Percentiles rank a stretch among this genome's conserved stretches.
phyloP scores from a whole-genome alignment of 2,329 filamentous ascomycete species.

The Xylariales sp. region DNA sequence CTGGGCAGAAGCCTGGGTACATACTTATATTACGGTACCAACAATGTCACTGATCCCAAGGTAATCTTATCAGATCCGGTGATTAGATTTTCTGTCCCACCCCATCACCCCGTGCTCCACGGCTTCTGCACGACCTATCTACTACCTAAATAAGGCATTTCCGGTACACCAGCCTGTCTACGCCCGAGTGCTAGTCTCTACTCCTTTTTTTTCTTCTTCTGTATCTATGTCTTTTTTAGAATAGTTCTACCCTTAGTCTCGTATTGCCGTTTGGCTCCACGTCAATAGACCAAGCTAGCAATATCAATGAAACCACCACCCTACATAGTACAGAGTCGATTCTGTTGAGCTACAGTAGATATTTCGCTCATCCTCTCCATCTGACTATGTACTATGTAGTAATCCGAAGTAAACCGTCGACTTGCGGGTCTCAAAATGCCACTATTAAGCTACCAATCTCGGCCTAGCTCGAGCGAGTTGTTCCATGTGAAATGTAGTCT shows the following conservation, averaged over 20 bases:
- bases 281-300: conserved; percentile 1
- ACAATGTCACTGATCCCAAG: conserved; percentile 35
- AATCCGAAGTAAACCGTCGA: conserved; percentile 6
- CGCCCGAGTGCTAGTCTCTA: background rate
- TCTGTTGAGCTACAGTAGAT: background rate
- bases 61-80: conserved; percentile 51
- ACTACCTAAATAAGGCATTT: background rate
- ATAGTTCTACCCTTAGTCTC: background rate
- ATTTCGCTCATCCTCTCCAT: background rate
- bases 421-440: conserved; percentile 13
- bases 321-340: background rate
- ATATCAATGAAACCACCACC: conserved; percentile 3
- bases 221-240: background rate
- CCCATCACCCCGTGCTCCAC: conserved; percentile 7
- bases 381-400: background rate
- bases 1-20: no score
- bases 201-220: no score
- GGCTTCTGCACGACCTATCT: background rate
- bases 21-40: conserved; percentile 4
- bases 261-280: background rate
- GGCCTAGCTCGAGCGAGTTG: conserved; percentile 23
- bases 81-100: conserved; percentile 48
- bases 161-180: background rate
- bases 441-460: conserved; percentile 33
- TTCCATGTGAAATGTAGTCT: background rate